Evolutionary conservation across 2,329 filamentous ascomycete genomes (phyloP).

Genomic region (Scopulariopsis brevicaulis): DNA sequence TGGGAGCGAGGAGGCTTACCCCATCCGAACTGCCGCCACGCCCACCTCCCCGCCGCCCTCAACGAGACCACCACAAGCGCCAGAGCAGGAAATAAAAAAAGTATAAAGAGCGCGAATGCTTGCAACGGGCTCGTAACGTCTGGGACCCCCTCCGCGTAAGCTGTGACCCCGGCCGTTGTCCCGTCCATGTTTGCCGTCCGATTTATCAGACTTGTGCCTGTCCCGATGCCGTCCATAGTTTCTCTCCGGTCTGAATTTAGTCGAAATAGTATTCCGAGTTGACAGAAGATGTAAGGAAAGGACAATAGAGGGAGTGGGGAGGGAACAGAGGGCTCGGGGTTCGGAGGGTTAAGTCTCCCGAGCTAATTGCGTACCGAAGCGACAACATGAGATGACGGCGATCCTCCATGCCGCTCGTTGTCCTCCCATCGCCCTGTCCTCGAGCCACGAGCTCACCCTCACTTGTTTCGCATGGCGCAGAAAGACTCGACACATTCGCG

Average conservation of each 20-base stretch:
- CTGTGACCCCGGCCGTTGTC: neutral
- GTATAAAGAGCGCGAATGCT: conserved; percentile 14
- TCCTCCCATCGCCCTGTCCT: neutral
- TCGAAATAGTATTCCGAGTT: neutral
- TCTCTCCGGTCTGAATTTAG: neutral
- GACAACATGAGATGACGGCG: neutral
- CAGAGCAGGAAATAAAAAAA: conserved; percentile 19
- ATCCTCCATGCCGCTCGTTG: neutral
- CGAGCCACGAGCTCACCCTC: neutral
- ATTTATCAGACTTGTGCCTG: neutral
- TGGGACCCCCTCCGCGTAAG: neutral
- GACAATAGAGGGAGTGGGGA: neutral
- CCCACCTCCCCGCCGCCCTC: conserved; percentile 16
- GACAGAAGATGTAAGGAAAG: neutral
- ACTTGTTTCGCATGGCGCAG: neutral
- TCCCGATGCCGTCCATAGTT: neutral
- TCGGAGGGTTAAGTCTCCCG: neutral
- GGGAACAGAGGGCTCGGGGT: neutral
- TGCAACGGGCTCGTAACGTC: conserved; percentile 13
- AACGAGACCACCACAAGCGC: conserved; percentile 14
- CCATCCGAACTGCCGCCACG: conserved; percentile 14
- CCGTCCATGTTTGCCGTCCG: neutral
- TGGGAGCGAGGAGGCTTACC: conserved; percentile 9
- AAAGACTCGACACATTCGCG: neutral
- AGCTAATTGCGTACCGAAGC: neutral